Base-by-base conservation (phyloP, 2,329 filamentous ascomycete species). In the Kalmusia sp. region DNA sequence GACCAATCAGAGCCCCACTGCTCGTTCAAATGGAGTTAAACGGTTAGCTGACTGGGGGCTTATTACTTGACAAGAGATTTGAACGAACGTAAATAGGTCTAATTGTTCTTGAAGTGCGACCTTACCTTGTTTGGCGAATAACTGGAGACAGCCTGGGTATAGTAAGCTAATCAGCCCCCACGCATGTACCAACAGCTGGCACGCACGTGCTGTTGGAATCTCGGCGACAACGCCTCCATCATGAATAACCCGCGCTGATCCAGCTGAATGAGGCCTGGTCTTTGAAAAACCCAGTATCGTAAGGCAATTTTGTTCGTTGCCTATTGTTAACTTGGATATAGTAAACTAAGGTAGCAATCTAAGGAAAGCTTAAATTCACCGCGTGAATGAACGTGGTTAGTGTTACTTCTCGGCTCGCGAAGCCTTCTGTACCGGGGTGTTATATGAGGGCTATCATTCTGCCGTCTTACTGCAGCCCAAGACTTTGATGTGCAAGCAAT, bases 111-210 rank as follows among this genome's bases (percentile, higher is more conserved):
- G 15, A 4, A 11, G 14, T 21, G 40, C 11, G 17, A 33, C 40
- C 28, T 17, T 44, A 6, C 40, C 40, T 17, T 12, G 9, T 22
- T 27, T 3, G 40, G 40, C 17, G 28, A 14, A 33, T 22, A 14
- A 15, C 14, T 33, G 11, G 22, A 41, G 22, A 6, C 3, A 15
- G 14, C 14, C 5, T 38, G 19, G n/a, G n/a, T n/a, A n/a, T 9
- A 38, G 35, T n/a, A n/a, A n/a, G n/a, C n/a, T n/a, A 33, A 28
- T 19, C 27, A 31, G 40, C 40, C 40, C 40, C 40, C 40, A 44
- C 40, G 40, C 40, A n/a, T 11, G 40, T 31, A 28, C 40, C 40
- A 44, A 24, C 27, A 31, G 12, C 11, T 11, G 17, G 40, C 40
- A 17, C 40, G 27, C 35, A 38, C 40, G 3, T 33, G 27, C 27